A percentile compares a stretch with the other conserved stretches of the same genome.
Conservation (phyloP, 129 eudicot species). For the Flaveria ramosissima region DNA sequence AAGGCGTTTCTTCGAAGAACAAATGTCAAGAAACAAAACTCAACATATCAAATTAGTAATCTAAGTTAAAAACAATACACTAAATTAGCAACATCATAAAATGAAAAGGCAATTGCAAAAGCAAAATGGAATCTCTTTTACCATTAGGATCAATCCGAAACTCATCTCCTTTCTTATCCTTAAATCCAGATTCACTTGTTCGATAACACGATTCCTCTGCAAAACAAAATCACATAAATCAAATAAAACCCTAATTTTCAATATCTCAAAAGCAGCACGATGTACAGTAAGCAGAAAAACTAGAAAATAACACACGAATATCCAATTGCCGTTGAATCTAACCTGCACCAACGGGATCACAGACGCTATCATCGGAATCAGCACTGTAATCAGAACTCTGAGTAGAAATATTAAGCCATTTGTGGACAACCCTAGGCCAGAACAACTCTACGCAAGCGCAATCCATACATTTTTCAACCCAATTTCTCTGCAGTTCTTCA, state of each 20-base stretch:
- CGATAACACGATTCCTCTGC: conserved; percentile 36
- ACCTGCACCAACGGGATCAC: conserved; percentile 36
- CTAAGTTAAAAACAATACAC: background rate
- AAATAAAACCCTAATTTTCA: background rate
- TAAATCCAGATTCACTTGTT: conserved; percentile 43
- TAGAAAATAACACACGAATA: background rate
- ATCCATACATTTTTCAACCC: conserved; percentile 69
- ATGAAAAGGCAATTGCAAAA: conserved; percentile 1
- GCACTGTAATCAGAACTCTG: conserved; percentile 65
- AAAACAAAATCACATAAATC: background rate
- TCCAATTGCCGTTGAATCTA: background rate
- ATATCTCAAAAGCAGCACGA: background rate
- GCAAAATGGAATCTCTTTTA: conserved; percentile 18
- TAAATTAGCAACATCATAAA: background rate
- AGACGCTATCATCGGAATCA: conserved; percentile 48
- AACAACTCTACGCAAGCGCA: conserved; percentile 78
- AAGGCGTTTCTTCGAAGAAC: background rate
- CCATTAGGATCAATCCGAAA: conserved; percentile 41
- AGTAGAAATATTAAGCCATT: conserved; percentile 61
- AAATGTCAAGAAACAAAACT: conserved; percentile 13
- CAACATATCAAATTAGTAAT: background rate
- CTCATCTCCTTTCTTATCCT: conserved; percentile 32
- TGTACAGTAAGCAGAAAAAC: background rate
- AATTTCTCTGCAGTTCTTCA: conserved; percentile 60
- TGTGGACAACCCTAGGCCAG: conserved; percentile 74